Base-by-base conservation (phyloP, 129 eudicot species). In the Helianthus annuus region DNA sequence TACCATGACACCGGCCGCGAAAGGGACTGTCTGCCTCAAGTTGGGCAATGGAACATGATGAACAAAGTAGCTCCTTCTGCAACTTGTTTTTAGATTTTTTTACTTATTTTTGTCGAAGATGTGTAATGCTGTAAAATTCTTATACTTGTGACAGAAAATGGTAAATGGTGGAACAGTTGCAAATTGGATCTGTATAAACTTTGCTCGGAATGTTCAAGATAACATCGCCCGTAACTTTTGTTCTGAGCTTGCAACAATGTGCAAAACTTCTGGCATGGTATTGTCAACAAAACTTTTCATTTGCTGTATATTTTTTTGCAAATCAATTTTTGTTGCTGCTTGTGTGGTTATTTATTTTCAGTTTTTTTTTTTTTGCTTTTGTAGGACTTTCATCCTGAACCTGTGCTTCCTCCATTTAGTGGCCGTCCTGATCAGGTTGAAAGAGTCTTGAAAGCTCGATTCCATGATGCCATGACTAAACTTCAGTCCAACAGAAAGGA, bases 11-110 rank as follows among this genome's bases (percentile, higher is more conserved):
- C 89, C 0, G 99, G 99, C 14, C 85, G 94, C 51, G 99, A 95
- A 82, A 95, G 86, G 84, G 95, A 95, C 58, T 88, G 93, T 60
- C 82, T 90, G 24, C 99, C 99, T 11, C 91, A 88, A 78, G 96
- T 88, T 69, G 99, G 99, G 17, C 97, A 90, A 66, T 95, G 99
- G 99, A 95, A 95, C 65, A 95, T 95, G 99, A 95, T 86, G 97
- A 90, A 95, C 59, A 95, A 95, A 83, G 99, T 88, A 58, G 0
- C 11, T 56, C 1, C 10, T 38, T 44, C 5, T 53, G 55, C 27
- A 58, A 27, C 32, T 10, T n/a, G 7, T 56, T 16, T 42, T 17
- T 42, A 24, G 24, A 27, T 22, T 16, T 11, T 11, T 17, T 5
- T 45, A 32, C 4, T 7, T 29, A 5, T 39, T 2, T 14, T 10